Evolutionary conservation across 768 basidiomycete genomes (phyloP).

Genomic region (Mycena amicta): DNA sequence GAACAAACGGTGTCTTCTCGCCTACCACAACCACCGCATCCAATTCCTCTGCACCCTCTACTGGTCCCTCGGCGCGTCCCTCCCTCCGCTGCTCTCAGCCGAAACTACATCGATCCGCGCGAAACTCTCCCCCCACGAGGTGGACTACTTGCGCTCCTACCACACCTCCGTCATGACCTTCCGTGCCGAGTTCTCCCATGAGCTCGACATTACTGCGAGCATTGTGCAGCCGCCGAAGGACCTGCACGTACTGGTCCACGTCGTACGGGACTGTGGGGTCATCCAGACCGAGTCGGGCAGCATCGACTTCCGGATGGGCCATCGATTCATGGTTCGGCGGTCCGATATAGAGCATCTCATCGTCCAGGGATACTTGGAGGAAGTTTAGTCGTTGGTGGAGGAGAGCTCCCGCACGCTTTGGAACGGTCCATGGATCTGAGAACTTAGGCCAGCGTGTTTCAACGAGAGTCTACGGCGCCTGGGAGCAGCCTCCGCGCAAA

Average conservation of each 20-base stretch:
- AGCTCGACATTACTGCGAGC: constrained; percentile 84
- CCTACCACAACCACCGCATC: constrained; percentile 87
- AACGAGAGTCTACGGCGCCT: no score
- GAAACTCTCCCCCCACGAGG: constrained; percentile 77
- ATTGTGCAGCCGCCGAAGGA: constrained; percentile 87
- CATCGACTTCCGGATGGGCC: constrained; percentile 88
- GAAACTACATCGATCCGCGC: constrained; percentile 57
- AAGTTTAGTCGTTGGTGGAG: constrained; percentile 55
- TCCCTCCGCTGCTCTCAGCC: constrained; percentile 74
- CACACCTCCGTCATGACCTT: constrained; percentile 81
- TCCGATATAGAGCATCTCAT: constrained; percentile 94
- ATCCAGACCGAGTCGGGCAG: constrained; percentile 91
- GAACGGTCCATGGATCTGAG: no score
- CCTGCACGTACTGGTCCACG: constrained; percentile 83
- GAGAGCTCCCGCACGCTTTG: no score
- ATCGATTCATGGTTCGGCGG: constrained; percentile 85
- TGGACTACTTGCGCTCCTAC: constrained; percentile 85
- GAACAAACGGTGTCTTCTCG: constrained; percentile 95
- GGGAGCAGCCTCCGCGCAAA: no score
- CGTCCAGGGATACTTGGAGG: constrained; percentile 90
- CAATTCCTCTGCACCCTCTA: constrained; percentile 85
- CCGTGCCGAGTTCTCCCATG: constrained; percentile 80
- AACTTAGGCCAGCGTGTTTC: no score
- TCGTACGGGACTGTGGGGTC: constrained; percentile 86
- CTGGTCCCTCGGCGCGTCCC: constrained; percentile 86